These are phyloP conservation scores for Trametes cingulata DNA, from an alignment of 768 basidiomycete genomes.

Conservation along the genomic window DNA sequence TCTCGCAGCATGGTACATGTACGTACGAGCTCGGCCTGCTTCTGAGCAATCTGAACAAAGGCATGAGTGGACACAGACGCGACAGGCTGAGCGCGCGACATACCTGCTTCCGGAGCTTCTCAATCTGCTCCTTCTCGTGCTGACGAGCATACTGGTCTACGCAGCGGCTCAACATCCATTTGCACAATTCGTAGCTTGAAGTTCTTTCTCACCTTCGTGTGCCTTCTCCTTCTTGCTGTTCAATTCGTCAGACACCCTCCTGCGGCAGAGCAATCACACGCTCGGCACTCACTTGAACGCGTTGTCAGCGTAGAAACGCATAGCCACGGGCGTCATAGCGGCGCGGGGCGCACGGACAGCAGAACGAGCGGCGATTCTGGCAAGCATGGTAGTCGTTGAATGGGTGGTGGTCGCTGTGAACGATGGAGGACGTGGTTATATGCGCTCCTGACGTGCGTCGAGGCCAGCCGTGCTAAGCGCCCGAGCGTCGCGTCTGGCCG, in stretches of 20 bases:
- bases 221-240: constrained; percentile 73
- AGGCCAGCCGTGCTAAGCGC: constrained; percentile 4
- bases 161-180: constrained; percentile 7
- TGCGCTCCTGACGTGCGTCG: background rate
- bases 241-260: constrained; percentile 21
- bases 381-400: constrained; percentile 40
- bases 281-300: constrained; percentile 56
- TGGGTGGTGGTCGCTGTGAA: constrained; percentile 23
- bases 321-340: constrained; percentile 42
- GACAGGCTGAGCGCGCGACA: constrained; percentile 16
- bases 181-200: background rate
- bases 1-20: background rate
- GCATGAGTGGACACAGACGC: background rate
- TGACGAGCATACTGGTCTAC: constrained; percentile 64
- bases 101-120: constrained; percentile 61
- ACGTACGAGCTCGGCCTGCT: constrained; percentile 36
- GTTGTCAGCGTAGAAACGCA: constrained; percentile 60
- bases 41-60: constrained; percentile 30
- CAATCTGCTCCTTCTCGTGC: constrained; percentile 58
- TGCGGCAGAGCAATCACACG: background rate
- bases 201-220: constrained; percentile 51
- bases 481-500: background rate
- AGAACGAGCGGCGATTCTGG: constrained; percentile 36
- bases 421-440: constrained; percentile 22
- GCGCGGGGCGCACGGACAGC: constrained; percentile 35